Percentiles rank a stretch among this genome's conserved stretches.
Conservation (phyloP, 306 rosid species). For the Cyclanthera cordifolia region DNA sequence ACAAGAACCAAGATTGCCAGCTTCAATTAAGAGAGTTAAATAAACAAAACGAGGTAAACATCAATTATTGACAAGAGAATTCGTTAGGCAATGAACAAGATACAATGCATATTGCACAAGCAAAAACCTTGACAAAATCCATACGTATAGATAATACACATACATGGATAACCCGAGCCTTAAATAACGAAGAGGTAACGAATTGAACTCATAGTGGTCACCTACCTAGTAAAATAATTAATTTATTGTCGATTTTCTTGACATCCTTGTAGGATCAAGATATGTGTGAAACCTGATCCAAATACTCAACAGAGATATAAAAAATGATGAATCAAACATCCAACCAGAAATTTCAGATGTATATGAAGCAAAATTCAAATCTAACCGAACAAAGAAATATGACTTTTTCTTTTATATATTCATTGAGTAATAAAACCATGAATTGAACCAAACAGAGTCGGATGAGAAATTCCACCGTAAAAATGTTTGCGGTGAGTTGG, state of each 20-base stretch:
- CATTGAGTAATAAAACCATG: too few species aligned
- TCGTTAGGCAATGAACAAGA: not conserved
- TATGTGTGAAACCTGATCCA: too few species aligned
- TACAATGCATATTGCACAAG: not conserved
- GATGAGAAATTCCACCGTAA: slow-evolving; percentile 32
- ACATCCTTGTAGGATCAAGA: too few species aligned
- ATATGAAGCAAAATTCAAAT: not conserved
- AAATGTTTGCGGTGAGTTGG: slow-evolving; percentile 48
- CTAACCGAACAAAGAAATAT: too few species aligned
- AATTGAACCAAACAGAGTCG: not conserved
- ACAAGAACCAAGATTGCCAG: not conserved
- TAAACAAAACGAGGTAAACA: not conserved
- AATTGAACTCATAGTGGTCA: too few species aligned
- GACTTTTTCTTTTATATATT: too few species aligned
- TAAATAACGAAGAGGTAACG: too few species aligned
- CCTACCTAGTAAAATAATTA: too few species aligned
- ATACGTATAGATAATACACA: not conserved
- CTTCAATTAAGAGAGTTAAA: not conserved
- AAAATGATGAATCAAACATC: not conserved
- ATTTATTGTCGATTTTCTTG: too few species aligned
- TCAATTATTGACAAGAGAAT: not conserved
- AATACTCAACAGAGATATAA: too few species aligned
- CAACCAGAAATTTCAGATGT: not conserved
- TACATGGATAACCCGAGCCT: too few species aligned
- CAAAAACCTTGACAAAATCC: not conserved